Evolutionary conservation across 2,329 filamentous ascomycete species (phyloP).

Genomic region (Penicillium sp.): DNA sequence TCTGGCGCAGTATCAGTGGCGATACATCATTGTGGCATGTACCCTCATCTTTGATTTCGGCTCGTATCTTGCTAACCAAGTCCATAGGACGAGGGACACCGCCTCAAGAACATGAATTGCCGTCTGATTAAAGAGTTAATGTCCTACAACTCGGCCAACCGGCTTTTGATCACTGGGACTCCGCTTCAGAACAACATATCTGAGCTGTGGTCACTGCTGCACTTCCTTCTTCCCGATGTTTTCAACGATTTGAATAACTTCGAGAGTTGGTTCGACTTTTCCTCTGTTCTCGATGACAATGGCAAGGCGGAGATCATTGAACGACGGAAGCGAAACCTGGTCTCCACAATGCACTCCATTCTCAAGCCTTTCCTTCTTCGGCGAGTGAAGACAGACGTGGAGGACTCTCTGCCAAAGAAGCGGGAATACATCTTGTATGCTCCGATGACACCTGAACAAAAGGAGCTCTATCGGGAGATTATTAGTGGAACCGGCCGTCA

Average conservation of each 20-base stretch:
- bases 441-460: constrained; percentile 83
- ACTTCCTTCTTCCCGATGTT: constrained; percentile 87
- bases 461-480: constrained; percentile 82
- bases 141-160: constrained; percentile 82
- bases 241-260: constrained; percentile 93
- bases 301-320: constrained; percentile 75
- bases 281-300: constrained; percentile 77
- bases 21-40: constrained; percentile 86
- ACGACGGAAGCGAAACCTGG: constrained; percentile 68
- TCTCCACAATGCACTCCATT: constrained; percentile 87
- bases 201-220: constrained; percentile 89
- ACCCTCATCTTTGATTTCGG: background rate
- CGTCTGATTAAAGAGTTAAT: constrained; percentile 84
- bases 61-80: constrained; percentile 12
- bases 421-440: constrained; percentile 94
- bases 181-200: constrained; percentile 93
- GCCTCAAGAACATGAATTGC: constrained; percentile 95
- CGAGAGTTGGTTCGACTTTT: constrained; percentile 96
- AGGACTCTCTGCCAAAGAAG: constrained; percentile 87
- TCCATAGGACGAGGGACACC: constrained; percentile 80
- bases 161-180: constrained; percentile 89
- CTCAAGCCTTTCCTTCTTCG: constrained; percentile 85
- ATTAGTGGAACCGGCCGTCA: constrained; percentile 66
- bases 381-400: constrained; percentile 88
- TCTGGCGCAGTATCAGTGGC: constrained; percentile 82